Conservation (phyloP, 495 filamentous ascomycete genomes). For the Penicillium cataractarum region DNA sequence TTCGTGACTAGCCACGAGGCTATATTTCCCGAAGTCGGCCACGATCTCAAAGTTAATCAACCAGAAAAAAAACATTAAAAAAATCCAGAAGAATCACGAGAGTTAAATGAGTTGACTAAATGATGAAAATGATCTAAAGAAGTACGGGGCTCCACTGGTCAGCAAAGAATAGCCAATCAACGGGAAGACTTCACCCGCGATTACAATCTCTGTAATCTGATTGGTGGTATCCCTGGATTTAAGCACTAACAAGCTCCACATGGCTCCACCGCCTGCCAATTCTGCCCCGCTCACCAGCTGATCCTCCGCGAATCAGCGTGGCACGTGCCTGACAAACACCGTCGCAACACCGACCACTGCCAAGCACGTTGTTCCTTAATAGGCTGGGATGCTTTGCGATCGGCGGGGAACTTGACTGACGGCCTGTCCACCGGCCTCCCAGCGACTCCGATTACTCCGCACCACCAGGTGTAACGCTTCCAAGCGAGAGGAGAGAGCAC, state of each 20-base stretch:
- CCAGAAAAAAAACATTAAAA: background rate
- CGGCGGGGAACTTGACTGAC: background rate
- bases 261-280: slow-evolving; percentile 10
- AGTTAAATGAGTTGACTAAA: background rate
- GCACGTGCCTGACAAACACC: slow-evolving; percentile 41
- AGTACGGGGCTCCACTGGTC: background rate
- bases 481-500: slow-evolving; percentile 18
- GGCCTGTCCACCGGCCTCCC: background rate
- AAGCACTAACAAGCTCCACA: slow-evolving; percentile 24
- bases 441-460: slow-evolving; percentile 17
- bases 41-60: background rate
- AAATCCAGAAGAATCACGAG: background rate
- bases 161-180: background rate
- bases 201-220: slow-evolving; percentile 10
- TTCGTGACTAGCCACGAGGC: slow-evolving; percentile 10
- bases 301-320: slow-evolving; percentile 34
- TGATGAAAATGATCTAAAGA: slow-evolving; percentile 7
- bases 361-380: slow-evolving; percentile 45
- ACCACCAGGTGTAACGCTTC: slow-evolving; percentile 11
- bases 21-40: slow-evolving; percentile 6
- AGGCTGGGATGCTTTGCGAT: slow-evolving; percentile 29
- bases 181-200: background rate
- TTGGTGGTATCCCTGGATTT: slow-evolving; percentile 19
- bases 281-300: background rate
- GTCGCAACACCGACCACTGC: slow-evolving; percentile 13